phyloP scores from a whole-genome alignment of 176 grass and related monocot species.

The Saccharum officinarum region DNA sequence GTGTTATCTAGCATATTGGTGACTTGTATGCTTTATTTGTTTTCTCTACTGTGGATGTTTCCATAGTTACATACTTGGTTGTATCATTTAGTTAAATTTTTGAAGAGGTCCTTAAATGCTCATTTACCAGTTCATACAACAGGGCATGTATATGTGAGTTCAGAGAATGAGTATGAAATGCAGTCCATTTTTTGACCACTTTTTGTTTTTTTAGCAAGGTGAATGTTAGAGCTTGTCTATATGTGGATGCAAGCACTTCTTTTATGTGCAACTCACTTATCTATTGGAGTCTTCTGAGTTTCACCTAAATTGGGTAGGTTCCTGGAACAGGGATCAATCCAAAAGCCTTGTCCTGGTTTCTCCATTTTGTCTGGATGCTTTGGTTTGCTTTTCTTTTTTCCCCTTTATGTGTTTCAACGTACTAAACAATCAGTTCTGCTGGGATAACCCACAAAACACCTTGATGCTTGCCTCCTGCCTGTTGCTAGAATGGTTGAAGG shows the following conservation, averaged over 20 bases:
- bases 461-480: slow-evolving; percentile 13
- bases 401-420: slow-evolving; percentile 1
- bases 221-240: slow-evolving; percentile 5
- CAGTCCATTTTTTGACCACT: too few relatives aligned
- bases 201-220: slow-evolving; percentile 16
- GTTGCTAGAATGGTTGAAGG: too few relatives aligned
- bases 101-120: too few relatives aligned
- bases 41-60: too few relatives aligned
- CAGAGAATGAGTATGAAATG: too few relatives aligned
- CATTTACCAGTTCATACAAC: too few relatives aligned
- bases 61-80: too few relatives aligned
- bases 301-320: slow-evolving; percentile 15
- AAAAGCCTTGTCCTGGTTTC: neutral
- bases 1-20: too few relatives aligned
- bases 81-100: too few relatives aligned
- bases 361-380: neutral
- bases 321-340: neutral
- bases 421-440: neutral
- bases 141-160: too few relatives aligned
- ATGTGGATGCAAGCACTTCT: neutral
- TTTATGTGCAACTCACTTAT: too few relatives aligned
- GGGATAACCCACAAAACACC: neutral
- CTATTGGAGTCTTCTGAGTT: slow-evolving; percentile 11
- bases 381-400: neutral
- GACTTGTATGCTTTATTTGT: too few relatives aligned